Percentiles rank a stretch among this genome's conserved stretches.
Evolutionary conservation across 2,329 filamentous ascomycete genomes (phyloP).

Genomic region (Colletotrichum neosansevieriae): DNA sequence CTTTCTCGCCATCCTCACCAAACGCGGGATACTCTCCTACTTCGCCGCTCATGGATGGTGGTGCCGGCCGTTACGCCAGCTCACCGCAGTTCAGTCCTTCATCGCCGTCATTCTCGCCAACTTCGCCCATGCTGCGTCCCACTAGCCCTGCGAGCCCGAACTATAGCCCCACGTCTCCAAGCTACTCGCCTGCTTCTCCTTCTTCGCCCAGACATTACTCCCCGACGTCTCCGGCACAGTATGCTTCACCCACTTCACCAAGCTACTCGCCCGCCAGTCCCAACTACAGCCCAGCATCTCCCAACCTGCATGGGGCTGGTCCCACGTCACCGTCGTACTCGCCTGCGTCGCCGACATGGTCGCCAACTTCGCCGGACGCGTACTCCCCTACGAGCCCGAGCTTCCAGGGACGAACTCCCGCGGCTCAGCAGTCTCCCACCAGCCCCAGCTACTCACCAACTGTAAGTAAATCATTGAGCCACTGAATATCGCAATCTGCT

Average conservation of each 20-base stretch:
- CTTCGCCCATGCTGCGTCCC: constrained; percentile 68
- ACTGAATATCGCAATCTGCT: constrained; percentile 39
- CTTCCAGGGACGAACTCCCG: constrained; percentile 66
- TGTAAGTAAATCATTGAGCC: constrained; percentile 47
- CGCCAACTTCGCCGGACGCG: constrained; percentile 76
- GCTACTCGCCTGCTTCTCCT: constrained; percentile 73
- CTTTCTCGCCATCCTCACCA: constrained; percentile 83
- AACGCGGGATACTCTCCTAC: constrained; percentile 82
- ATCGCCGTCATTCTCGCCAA: constrained; percentile 73
- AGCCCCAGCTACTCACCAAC: constrained; percentile 81
- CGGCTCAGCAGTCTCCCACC: constrained; percentile 70
- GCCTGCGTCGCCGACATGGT: constrained; percentile 81
- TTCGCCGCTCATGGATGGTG: constrained; percentile 72
- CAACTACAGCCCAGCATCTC: constrained; percentile 78
- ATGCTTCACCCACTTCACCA: constrained; percentile 81
- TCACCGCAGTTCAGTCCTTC: constrained; percentile 74
- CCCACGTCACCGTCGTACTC: constrained; percentile 72
- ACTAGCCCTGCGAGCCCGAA: constrained; percentile 68
- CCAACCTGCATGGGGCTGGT: constrained; percentile 59
- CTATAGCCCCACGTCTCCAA: constrained; percentile 75
- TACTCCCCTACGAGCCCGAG: constrained; percentile 74
- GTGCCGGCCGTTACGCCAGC: constrained; percentile 65
- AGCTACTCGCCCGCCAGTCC: constrained; percentile 79
- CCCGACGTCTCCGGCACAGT: constrained; percentile 78
- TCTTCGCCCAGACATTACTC: constrained; percentile 69